Evolutionary conservation across 169 alveolate species (phyloP), one percentile per base, ranked within the genome.

Genomic region (Babesia bigemina): DNA sequence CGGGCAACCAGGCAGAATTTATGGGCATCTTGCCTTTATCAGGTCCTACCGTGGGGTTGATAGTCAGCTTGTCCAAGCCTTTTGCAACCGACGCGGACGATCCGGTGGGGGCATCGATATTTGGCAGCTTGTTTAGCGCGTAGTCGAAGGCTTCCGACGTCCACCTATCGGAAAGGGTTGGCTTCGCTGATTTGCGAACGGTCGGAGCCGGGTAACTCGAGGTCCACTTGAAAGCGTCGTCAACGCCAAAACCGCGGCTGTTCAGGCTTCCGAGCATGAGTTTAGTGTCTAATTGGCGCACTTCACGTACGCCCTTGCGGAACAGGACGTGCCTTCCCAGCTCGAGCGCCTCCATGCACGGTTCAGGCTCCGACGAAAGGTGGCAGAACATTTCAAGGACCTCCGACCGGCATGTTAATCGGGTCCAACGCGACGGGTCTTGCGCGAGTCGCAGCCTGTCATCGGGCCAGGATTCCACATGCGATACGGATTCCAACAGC

Each of bases 321-420:
- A 55, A 0, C 24, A 67, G 55, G 10, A 26, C 58, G 57, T 50
- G 55, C 12, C 76, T 63, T 4, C 59, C 53, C 14, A 67, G 76
- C 53, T 21, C 76, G 21, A 67, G 26, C 2, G 65, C 21, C 29
- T 53, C 65, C 11, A 67, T 22, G 76, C 76, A 67, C 24, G 76
- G 26, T n/a, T 12, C 55, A 8, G 76, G 76, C 65, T 67, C 76
- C 12, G 76, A 50, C 19, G 76, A 67, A 24, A 55, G 56, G 29
- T 67, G 76, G 45, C 76, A 67, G 22, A 67, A 21, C 76, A 67
- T 67, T 36, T 67, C 76, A 3, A 67, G 66, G 13, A 67, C 76
- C 47, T 26, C 63, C 13, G 52, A 56, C 36, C 53, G 28, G 16
- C 65, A 52, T 12, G 76, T 67, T 2, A 67, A 67, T 0, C 29